A percentile compares a stretch with the other conserved stretches of the same genome.
These are phyloP conservation scores for Euclidium syriacum DNA, from an alignment of 345 rosid genomes.

Conservation along the genomic window DNA sequence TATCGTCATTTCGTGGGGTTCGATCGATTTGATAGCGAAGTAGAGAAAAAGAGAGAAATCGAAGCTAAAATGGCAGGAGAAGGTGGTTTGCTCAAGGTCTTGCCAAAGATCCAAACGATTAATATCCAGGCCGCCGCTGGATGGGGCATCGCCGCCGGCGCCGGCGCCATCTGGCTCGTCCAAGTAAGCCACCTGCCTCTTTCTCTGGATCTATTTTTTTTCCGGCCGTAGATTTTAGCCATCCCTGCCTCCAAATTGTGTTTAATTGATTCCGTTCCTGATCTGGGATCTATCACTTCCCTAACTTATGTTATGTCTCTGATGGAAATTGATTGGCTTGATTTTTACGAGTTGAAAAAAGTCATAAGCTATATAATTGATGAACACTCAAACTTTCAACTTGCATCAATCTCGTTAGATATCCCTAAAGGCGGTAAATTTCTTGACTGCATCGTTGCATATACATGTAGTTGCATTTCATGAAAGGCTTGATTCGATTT, in stretches of 20 bases:
- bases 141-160: slow-evolving; percentile 82
- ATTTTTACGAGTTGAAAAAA: background rate
- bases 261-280: background rate
- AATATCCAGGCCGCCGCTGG: slow-evolving; percentile 69
- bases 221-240: background rate
- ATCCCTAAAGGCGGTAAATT: background rate
- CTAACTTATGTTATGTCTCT: background rate
- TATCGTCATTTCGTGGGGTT: slow-evolving; percentile 18
- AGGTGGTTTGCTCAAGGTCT: slow-evolving; percentile 45
- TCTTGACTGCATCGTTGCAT: background rate
- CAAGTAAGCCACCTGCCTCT: slow-evolving; percentile 44
- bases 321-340: slow-evolving; percentile 6
- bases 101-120: slow-evolving; percentile 51
- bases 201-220: background rate
- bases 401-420: background rate
- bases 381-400: background rate
- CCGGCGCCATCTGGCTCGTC: slow-evolving; percentile 63
- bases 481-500: background rate
- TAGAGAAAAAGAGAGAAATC: slow-evolving; percentile 18
- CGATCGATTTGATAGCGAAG: slow-evolving; percentile 16
- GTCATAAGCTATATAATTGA: background rate
- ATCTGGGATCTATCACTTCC: slow-evolving; percentile 10
- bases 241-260: background rate
- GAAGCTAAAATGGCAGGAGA: slow-evolving; percentile 44
- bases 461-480: background rate